Conservation (phyloP, 2,329 filamentous ascomycete genomes). For the Apiospora rasikravindrae region DNA sequence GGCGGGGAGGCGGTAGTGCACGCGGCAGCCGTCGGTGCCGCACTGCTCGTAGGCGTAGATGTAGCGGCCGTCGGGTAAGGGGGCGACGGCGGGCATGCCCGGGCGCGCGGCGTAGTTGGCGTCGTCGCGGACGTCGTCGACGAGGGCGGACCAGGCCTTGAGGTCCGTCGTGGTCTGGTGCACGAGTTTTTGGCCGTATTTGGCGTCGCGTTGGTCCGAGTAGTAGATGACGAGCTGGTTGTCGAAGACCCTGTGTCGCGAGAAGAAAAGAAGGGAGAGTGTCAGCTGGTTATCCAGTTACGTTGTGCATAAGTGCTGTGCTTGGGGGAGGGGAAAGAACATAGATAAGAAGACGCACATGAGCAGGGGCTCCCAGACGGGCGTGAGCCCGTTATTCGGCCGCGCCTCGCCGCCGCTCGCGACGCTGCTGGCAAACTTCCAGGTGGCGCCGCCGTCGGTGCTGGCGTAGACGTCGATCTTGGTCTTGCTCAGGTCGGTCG, state of each 20-base stretch:
- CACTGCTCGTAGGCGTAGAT: slow-evolving; percentile 56
- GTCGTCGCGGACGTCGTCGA: slow-evolving; percentile 66
- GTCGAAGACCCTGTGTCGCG: slow-evolving; percentile 61
- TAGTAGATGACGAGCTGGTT: slow-evolving; percentile 70
- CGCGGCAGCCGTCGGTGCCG: slow-evolving; percentile 34
- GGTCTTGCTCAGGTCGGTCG: slow-evolving; percentile 63
- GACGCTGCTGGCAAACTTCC: slow-evolving; percentile 71
- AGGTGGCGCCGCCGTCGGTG: slow-evolving; percentile 63
- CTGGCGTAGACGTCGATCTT: slow-evolving; percentile 74
- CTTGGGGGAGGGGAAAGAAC: neutral
- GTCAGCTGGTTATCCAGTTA: neutral
- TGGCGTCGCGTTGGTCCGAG: slow-evolving; percentile 71
- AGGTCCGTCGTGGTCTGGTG: slow-evolving; percentile 68
- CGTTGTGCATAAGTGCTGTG: neutral
- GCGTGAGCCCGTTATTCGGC: slow-evolving; percentile 68
- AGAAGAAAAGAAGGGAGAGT: neutral
- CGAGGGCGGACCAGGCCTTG: slow-evolving; percentile 60
- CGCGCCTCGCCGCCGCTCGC: slow-evolving; percentile 65
- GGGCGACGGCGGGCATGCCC: slow-evolving; percentile 54
- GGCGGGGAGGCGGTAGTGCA: slow-evolving; percentile 35
- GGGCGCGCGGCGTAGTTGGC: slow-evolving; percentile 36
- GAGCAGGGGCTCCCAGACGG: slow-evolving; percentile 77
- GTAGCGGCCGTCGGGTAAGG: slow-evolving; percentile 63
- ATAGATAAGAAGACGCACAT: slow-evolving; percentile 32
- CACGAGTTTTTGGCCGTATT: slow-evolving; percentile 70